Conservation (phyloP, 352 stramenopile species). For the Aphanomyces astaci region DNA sequence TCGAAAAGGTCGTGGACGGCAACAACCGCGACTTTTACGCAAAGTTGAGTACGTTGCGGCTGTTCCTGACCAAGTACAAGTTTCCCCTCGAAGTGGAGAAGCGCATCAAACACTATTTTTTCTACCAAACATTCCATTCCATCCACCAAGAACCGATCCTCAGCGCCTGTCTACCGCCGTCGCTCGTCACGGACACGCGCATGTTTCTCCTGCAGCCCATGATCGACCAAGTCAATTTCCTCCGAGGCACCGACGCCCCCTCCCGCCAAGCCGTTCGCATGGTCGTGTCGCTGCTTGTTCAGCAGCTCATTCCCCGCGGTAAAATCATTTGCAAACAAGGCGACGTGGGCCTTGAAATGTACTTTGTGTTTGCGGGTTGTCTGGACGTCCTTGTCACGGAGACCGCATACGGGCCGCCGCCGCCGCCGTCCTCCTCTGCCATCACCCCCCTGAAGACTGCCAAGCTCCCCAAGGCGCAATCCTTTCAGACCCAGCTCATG, state of each 20-base stretch:
- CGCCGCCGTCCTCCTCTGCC: slow-evolving; percentile 8
- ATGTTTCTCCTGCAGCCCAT: slow-evolving; percentile 60
- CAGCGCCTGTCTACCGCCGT: slow-evolving; percentile 48
- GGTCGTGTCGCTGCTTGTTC: slow-evolving; percentile 58
- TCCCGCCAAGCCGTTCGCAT: slow-evolving; percentile 45
- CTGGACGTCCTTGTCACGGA: slow-evolving; percentile 30
- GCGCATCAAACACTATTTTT: slow-evolving; percentile 61
- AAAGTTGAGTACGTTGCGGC: slow-evolving; percentile 44
- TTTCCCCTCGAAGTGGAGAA: slow-evolving; percentile 36
- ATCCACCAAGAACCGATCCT: slow-evolving; percentile 64
- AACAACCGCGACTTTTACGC: slow-evolving; percentile 48
- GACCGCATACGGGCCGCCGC: neutral
- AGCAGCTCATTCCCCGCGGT: slow-evolving; percentile 47
- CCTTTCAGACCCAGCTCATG: neutral
- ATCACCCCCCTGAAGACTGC: slow-evolving; percentile 35
- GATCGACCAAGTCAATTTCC: slow-evolving; percentile 56
- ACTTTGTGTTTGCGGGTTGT: slow-evolving; percentile 59
- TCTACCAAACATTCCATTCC: slow-evolving; percentile 55
- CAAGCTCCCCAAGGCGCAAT: slow-evolving; percentile 22
- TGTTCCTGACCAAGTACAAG: slow-evolving; percentile 43
- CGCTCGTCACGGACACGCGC: slow-evolving; percentile 55
- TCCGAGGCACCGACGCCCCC: slow-evolving; percentile 40
- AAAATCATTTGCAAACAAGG: slow-evolving; percentile 58
- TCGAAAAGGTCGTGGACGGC: slow-evolving; percentile 44
- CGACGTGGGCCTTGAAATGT: slow-evolving; percentile 67